Conservation (phyloP, 495 filamentous ascomycete species). For the Hyaloscypha variabilis region DNA sequence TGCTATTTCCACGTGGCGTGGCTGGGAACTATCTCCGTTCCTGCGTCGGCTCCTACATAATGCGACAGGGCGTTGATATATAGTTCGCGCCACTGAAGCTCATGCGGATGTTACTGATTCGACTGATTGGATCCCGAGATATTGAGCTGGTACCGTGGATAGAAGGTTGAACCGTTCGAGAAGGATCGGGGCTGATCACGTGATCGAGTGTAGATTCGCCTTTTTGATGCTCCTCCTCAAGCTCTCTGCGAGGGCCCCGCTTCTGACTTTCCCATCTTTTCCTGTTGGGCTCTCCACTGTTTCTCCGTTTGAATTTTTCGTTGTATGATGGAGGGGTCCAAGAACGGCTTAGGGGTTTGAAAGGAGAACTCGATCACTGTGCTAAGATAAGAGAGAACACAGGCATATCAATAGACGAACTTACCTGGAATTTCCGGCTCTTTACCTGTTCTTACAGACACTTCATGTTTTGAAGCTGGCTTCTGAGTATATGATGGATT, state of each 20-base stretch:
- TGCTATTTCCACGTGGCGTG: neutral
- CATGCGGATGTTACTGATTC: too few species aligned
- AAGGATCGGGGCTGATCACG: neutral
- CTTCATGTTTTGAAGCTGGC: constrained; percentile 37
- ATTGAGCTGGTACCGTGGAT: neutral
- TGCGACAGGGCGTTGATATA: too few species aligned
- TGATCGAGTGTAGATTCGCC: neutral
- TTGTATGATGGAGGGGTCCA: constrained; percentile 41
- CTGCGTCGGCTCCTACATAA: neutral
- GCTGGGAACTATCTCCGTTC: constrained; percentile 20
- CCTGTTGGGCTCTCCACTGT: constrained; percentile 21
- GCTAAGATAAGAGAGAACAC: constrained; percentile 13
- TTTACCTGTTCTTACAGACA: constrained; percentile 27
- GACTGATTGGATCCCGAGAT: too few species aligned
- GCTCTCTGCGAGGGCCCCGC: neutral
- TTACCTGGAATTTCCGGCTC: constrained; percentile 6
- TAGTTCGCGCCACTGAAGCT: too few species aligned
- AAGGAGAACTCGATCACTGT: constrained; percentile 30
- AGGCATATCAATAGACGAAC: neutral
- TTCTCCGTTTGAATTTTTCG: constrained; percentile 21
- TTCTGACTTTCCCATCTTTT: constrained; percentile 11
- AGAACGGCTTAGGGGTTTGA: constrained; percentile 39
- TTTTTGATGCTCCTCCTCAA: neutral
- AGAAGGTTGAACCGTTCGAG: neutral
- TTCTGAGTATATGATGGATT: constrained; percentile 36